These are phyloP conservation scores for Thalassiosira sp. DNA, from an alignment of 352 stramenopile species.

Conservation along the genomic window DNA sequence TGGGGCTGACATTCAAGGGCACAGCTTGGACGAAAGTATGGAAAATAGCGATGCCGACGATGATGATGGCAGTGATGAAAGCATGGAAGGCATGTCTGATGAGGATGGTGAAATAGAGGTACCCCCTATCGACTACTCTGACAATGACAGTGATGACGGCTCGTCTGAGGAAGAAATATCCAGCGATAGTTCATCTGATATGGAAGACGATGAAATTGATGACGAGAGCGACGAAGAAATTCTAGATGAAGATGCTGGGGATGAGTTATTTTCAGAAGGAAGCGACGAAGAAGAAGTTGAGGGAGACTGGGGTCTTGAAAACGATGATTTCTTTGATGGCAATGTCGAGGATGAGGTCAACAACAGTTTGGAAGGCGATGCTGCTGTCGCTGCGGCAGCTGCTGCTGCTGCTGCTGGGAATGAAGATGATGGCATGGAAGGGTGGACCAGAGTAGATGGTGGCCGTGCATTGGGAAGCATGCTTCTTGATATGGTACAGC, in stretches of 20 bases:
- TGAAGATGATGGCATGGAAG: constrained; percentile 57
- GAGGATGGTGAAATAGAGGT: constrained; percentile 43
- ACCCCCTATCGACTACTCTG: constrained; percentile 39
- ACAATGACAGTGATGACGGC: constrained; percentile 28
- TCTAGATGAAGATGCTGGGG: constrained; percentile 30
- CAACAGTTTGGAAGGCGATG: constrained; percentile 32
- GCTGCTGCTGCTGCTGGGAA: not conserved
- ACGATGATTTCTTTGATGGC: constrained; percentile 56
- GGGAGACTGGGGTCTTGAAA: constrained; percentile 37
- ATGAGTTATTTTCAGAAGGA: constrained; percentile 43
- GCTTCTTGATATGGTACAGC: constrained; percentile 43
- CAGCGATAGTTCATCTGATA: constrained; percentile 22
- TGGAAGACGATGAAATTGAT: constrained; percentile 33
- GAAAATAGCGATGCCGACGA: constrained; percentile 34
- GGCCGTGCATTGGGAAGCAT: constrained; percentile 44
- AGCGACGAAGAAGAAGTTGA: constrained; percentile 51
- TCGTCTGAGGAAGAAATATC: constrained; percentile 35
- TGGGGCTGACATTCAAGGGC: constrained; percentile 3
- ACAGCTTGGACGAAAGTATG: constrained; percentile 19
- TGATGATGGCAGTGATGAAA: constrained; percentile 40
- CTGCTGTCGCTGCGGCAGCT: not conserved
- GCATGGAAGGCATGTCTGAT: constrained; percentile 49
- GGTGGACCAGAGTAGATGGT: constrained; percentile 77
- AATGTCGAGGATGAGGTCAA: constrained; percentile 43
- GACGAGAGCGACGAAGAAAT: constrained; percentile 51